Evolutionary conservation across 257 asterid genomes (phyloP), one percentile per base, ranked within the genome.

Genomic region (Nicotiana tabacum): DNA sequence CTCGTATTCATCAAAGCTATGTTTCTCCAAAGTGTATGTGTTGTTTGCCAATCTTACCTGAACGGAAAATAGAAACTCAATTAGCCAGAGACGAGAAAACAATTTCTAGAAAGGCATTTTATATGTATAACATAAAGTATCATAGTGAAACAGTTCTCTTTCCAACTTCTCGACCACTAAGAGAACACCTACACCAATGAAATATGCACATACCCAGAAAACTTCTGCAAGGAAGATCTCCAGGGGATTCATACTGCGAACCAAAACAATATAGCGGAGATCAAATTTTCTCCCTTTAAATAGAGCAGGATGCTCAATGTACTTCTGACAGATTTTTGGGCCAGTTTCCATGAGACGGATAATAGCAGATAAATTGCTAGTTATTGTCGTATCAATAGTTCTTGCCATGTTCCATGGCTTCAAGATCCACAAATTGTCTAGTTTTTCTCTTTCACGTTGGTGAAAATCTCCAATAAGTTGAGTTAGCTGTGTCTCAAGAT

Each of bases 331-430:
- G 82, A 96, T 90, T 90, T 96, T 96, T 35, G 99, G 99, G 77
- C 98, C 98, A 74, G 99, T 96, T 86, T 96, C 99, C 98, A 96
- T 94, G 83, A 96, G 95, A 74, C 99, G 98, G 82, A 96, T 92
- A 83, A 96, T 94, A 35, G 95, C 93, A 57, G 97, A 86, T 85
- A 96, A 88, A 86, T 87, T 92, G 82, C 92, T 91, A 65, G 96
- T 91, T 53, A 96, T 93, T 39, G 97, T 90, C 35, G 98, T 96
- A 84, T 96, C 98, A 76, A 96, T 96, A 33, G 98, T 96, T 87
- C 99, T 92, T 80, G 99, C 99, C 99, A 94, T 96, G 92, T 96
- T 96, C 99, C 99, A 96, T 81, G 98, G 99, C 88, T 96, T 96
- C 77, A 96, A 89, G 84, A 96, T 96, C 99, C 99, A 96, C 69